Percentiles rank a stretch among this genome's conserved stretches.
These are phyloP conservation scores for Erucastrum elatum DNA, from an alignment of 345 rosid genomes.

Conservation along the genomic window DNA sequence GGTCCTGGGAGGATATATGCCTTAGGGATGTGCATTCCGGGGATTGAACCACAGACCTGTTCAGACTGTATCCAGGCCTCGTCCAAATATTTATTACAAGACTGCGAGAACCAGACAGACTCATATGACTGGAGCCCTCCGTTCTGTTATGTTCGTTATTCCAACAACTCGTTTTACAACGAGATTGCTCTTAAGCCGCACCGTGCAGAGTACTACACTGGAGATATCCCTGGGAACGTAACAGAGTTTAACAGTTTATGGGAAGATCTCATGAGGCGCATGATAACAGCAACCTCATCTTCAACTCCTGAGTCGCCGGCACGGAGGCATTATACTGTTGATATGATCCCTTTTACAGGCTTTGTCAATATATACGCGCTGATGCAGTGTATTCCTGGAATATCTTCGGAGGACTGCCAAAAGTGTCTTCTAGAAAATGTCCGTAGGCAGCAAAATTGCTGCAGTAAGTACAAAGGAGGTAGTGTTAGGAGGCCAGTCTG, in stretches of 20 bases:
- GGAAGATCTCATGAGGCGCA: neutral
- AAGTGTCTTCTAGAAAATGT: neutral
- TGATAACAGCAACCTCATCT: neutral
- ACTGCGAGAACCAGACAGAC: constrained; percentile 32
- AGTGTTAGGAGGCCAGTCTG: neutral
- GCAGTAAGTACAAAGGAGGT: neutral
- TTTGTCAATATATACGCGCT: neutral
- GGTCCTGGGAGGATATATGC: neutral
- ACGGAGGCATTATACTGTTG: neutral
- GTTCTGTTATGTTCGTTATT: constrained; percentile 41
- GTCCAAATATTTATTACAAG: neutral
- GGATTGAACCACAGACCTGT: neutral
- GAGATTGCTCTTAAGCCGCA: neutral
- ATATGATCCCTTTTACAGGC: neutral
- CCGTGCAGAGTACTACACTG: neutral
- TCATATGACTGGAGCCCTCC: constrained; percentile 10
- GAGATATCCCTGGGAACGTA: neutral
- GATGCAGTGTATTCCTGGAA: constrained; percentile 22
- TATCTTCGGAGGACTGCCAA: neutral
- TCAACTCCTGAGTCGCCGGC: neutral
- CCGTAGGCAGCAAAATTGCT: neutral
- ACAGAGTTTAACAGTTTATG: neutral
- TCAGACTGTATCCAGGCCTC: neutral
- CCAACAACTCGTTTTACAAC: constrained; percentile 32
- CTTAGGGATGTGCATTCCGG: constrained; percentile 10